A percentile compares a stretch with the other conserved stretches of the same genome.
phyloP scores from a whole-genome alignment of 257 asterid species.

The Dorcoceras hygrometricum region DNA sequence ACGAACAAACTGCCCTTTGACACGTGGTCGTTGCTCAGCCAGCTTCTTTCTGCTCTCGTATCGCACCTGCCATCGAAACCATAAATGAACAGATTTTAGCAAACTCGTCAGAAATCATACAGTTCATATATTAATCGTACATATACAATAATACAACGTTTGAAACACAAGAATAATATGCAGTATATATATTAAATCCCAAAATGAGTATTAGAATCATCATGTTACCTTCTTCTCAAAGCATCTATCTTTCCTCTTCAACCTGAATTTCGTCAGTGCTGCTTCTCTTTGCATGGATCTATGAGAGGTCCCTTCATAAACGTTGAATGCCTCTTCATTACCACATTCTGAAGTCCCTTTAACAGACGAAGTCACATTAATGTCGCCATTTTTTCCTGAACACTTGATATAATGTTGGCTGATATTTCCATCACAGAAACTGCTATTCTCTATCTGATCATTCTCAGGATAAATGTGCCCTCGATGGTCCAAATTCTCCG shows the following conservation, averaged over 20 bases:
- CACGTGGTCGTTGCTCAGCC: conserved; percentile 96
- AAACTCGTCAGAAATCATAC: background rate
- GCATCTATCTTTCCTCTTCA: conserved; percentile 93
- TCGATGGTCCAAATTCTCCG: conserved; percentile 42
- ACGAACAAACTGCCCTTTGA: conserved; percentile 96
- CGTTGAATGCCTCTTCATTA: conserved; percentile 44
- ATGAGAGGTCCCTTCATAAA: conserved; percentile 45
- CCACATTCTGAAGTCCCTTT: conserved; percentile 38
- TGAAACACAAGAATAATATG: no score
- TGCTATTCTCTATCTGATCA: conserved; percentile 58
- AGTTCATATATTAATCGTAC: no score
- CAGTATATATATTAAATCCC: background rate
- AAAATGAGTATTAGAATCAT: background rate
- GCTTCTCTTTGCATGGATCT: conserved; percentile 75
- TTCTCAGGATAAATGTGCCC: conserved; percentile 49
- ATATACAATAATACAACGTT: no score
- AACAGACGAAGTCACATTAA: conserved; percentile 25
- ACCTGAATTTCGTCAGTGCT: conserved; percentile 78
- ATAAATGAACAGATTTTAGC: background rate
- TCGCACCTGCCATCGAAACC: conserved; percentile 55
- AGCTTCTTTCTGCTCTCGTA: conserved; percentile 94
- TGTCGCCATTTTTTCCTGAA: conserved; percentile 37
- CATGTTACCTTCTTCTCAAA: conserved; percentile 82
- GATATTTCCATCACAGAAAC: conserved; percentile 44
- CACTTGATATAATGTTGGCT: conserved; percentile 33